Evolutionary conservation across 306 rosid genomes (phyloP), one percentile per base, ranked within the genome.

Genomic region (Cercis canadensis): DNA sequence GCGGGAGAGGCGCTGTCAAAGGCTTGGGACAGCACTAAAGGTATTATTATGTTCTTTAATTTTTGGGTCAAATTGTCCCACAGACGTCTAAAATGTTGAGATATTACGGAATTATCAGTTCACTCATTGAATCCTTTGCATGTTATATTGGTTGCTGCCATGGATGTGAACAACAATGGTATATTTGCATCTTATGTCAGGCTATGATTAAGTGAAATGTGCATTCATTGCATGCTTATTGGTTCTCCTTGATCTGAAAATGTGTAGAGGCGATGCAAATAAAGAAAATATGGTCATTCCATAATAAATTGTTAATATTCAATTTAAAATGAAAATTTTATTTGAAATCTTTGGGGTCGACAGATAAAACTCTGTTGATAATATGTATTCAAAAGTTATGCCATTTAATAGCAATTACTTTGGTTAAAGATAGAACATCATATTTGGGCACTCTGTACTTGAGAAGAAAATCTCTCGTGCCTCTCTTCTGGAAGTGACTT

Each of bases 1-100:
- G 36, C 91, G 84, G 0, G 98, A 94, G 80, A 89, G 84, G 85
- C 94, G 96, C 7, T 12, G 73, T 44, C 77, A 84, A 70, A 87
- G 96, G 85, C 92, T 87, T 74, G 97, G 98, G 57, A 80, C 90
- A 44, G 98, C 97, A 5, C 70, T 94, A 69, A 89, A 94, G 97
- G 98, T 93, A 81, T 39, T 44, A 8, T 24, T 24, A 24, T 24
- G 29, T 24, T 24, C 29, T 37, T 0, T 3, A 37, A 37, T 5
- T 37, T 37, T 37, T 37, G 43, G 8, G 10, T 37, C 43, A 6
- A 34, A 34, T 5, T 37, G 43, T 24, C 43, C 7, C 14, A 43
- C 4, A 11, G 11, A 43, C 13, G 3, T 8, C 46, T 43, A 43
- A 1, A 3, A 8, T 11, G n/a, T 74, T 65, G 41, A 24, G 11